phyloP scores from a whole-genome alignment of 192 early-diverging fungal genomes.

The Allomyces arbusculus region DNA sequence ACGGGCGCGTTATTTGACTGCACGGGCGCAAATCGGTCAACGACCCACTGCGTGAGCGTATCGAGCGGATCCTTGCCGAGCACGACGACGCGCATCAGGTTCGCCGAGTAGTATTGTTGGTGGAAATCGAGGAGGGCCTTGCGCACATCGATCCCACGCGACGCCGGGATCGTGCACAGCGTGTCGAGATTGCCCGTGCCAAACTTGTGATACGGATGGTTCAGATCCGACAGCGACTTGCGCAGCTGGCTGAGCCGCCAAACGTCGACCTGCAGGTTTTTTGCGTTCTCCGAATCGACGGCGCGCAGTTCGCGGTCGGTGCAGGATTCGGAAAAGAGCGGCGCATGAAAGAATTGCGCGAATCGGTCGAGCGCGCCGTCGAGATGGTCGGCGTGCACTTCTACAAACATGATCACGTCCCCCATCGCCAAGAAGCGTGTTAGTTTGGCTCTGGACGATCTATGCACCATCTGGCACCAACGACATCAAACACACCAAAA shows the following conservation, averaged over 20 bases:
- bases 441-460: no score
- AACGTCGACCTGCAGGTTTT: slow-evolving; percentile 74
- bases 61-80: slow-evolving; percentile 26
- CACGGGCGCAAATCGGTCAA: slow-evolving; percentile 56
- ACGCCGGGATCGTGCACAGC: slow-evolving; percentile 38
- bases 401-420: slow-evolving; percentile 29
- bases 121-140: slow-evolving; percentile 73
- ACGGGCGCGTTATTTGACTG: slow-evolving; percentile 49
- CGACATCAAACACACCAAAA: slow-evolving; percentile 16
- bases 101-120: slow-evolving; percentile 72
- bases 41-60: slow-evolving; percentile 53
- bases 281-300: slow-evolving; percentile 93
- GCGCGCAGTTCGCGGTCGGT: slow-evolving; percentile 85
- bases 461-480: no score
- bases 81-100: slow-evolving; percentile 84
- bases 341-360: slow-evolving; percentile 82
- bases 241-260: slow-evolving; percentile 81
- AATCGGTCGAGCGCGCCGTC: slow-evolving; percentile 55
- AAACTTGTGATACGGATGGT: slow-evolving; percentile 74
- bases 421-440: slow-evolving; percentile 20
- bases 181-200: slow-evolving; percentile 82
- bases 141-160: slow-evolving; percentile 58
- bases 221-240: slow-evolving; percentile 49
- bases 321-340: slow-evolving; percentile 67
- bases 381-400: slow-evolving; percentile 25